Base-by-base conservation (phyloP, 306 rosid genomes). In the Glycine tomentella region DNA sequence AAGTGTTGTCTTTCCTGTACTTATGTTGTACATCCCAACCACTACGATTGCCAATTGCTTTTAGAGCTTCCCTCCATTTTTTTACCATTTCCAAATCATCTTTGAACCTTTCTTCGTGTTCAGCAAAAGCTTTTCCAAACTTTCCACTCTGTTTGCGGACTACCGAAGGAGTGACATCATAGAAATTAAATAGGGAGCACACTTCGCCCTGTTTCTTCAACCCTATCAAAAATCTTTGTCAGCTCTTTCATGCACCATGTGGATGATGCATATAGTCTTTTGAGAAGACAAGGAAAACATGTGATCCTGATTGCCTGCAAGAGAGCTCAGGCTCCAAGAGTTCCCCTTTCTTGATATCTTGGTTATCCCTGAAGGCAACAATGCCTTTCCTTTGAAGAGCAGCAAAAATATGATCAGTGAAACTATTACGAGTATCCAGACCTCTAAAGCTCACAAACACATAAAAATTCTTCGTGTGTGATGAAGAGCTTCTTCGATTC, bases 1-100 rank as follows among this genome's bases (percentile, higher is more conserved):
- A 20, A 76, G 67, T 25, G 88, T 85, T 0, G 85, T 71, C 55
- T 85, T 85, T n/a, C 85, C 88, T 64, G 76, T 80, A 36, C 83
- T 61, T 80, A 36, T 64, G 8, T 2, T 10, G 33, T 20, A 72
- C 65, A 49, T 80, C 78, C 70, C 70, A 62, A 13, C 83, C 84
- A 50, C 34, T n/a, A 62, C 74, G 57, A 61, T n/a, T 36, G 36
- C 48, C 64, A 3, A 72, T 76, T 36, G 0, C 64, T 10, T 9
- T 38, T 5, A 38, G 15, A 69, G 77, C 83, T 10, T 1, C 70
- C 34, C 77, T 71, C 83, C 72, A 80, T 11, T 3, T 8, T 5
- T 36, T 1, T 17, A 67, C 53, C 72, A 16, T 67, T 48, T 3
- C 44, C 8, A 14, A 2, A 2, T 72, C 40, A 0, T 45, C 48